Evolutionary conservation across 129 eudicot species (phyloP).

Genomic region (Saposhnikovia divaricata): DNA sequence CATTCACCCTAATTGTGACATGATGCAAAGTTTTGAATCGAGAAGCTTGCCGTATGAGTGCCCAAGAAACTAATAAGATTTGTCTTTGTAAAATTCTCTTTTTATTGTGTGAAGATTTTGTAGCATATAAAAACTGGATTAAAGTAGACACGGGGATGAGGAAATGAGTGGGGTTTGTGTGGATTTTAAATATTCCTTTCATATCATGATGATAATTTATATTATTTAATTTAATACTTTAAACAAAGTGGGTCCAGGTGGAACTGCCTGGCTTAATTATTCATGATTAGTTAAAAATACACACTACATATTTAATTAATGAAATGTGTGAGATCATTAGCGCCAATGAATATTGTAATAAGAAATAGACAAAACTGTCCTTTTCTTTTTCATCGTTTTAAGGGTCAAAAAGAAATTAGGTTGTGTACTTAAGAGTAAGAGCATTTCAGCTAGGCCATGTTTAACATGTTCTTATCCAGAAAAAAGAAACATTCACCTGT

Average conservation of each 20-base stretch:
- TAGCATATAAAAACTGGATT: not conserved
- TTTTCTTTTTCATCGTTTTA: slow-evolving; percentile 9
- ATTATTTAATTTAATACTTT: not conserved
- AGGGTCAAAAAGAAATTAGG: not conserved
- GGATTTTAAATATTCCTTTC: slow-evolving; percentile 14
- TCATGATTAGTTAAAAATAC: not conserved
- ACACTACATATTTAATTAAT: not conserved
- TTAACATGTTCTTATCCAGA: not conserved
- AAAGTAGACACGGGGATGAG: slow-evolving; percentile 11
- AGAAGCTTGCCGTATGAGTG: not conserved
- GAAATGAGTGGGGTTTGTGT: slow-evolving; percentile 18
- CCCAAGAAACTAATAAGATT: not conserved
- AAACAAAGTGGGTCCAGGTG: slow-evolving; percentile 28
- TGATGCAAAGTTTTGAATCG: not conserved
- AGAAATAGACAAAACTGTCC: slow-evolving; percentile 28
- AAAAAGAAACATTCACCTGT: not conserved
- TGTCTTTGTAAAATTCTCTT: not conserved
- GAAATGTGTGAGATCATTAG: slow-evolving; percentile 15
- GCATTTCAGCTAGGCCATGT: not conserved
- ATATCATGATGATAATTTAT: slow-evolving; percentile 11
- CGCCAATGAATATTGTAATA: slow-evolving; percentile 11
- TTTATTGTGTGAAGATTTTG: not conserved
- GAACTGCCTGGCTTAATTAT: slow-evolving; percentile 19
- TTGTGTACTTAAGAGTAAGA: not conserved
- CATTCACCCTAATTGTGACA: not conserved